Base-by-base conservation (phyloP, 345 rosid genomes). In the Trapa bicornis region DNA sequence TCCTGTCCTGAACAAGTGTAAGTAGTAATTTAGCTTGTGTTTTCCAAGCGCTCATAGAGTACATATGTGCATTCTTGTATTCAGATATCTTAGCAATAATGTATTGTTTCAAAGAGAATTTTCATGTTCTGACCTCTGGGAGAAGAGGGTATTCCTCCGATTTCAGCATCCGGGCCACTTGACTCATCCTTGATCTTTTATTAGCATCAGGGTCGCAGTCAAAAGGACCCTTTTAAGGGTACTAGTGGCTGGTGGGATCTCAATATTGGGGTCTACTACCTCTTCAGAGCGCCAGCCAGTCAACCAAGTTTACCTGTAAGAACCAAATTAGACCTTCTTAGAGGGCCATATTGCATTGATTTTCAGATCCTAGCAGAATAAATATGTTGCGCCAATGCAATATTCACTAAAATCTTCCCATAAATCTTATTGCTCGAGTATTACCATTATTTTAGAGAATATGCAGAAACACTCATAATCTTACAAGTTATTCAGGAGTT, bases 121-220 rank as follows among this genome's bases (percentile, higher is more conserved):
- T 41, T 60, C 36, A 66, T 75, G 66, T 68, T 70, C 84, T 65
- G 73, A 87, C 98, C 96, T 92, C 92, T 80, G 91, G 81, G 45
- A 89, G 85, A 66, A 92, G 67, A 65, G 90, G 96, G 80, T 88
- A 89, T 67, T 89, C 98, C 78, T 89, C 97, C 32, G 90, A 83
- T 74, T 93, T 97, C 52, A 93, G 89, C 98, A 93, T 93, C 61
- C 97, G 87, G 65, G 80, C 94, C 4, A 88, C 98, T 78, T 87
- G 98, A 74, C 96, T 87, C 98, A 93, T 93, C 82, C 83, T 93
- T 33, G 97, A 96, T 71, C 98, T 86, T 85, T 93, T 93, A 61
- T 82, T 90, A 47, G 90, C 77, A 76, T 93, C 98, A 52, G 96
- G 97, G 83, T 93, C 98, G 98, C 94, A 66, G 96, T 90, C 75